Conservation (phyloP, 2,329 filamentous ascomycete genomes). For the Ophiostoma pallidulum region DNA sequence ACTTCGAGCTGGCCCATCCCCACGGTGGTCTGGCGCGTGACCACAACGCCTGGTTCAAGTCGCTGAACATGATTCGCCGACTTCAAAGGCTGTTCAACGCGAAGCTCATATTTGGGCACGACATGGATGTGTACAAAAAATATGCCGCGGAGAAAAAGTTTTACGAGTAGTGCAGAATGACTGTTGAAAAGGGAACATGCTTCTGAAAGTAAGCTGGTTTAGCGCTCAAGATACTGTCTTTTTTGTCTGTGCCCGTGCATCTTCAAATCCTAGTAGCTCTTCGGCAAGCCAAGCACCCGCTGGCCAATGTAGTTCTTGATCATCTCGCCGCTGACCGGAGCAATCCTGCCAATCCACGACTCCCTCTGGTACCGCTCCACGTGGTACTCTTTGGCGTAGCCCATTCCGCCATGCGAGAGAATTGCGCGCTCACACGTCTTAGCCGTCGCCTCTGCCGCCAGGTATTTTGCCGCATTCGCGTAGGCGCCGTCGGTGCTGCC, state of each 20-base stretch:
- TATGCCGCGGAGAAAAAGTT: neutral
- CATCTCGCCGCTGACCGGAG: constrained; percentile 61
- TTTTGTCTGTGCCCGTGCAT: too few relatives aligned
- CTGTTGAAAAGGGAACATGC: too few relatives aligned
- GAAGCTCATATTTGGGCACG: constrained; percentile 6
- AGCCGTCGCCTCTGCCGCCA: constrained; percentile 56
- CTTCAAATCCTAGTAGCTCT: constrained; percentile 56
- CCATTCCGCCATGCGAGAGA: constrained; percentile 52
- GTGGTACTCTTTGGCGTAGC: constrained; percentile 55
- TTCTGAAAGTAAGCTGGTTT: too few relatives aligned
- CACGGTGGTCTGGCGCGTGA: constrained; percentile 9
- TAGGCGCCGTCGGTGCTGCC: constrained; percentile 3
- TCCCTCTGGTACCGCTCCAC: constrained; percentile 56
- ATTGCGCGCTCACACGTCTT: constrained; percentile 52
- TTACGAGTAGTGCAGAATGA: too few relatives aligned
- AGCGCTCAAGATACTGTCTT: too few relatives aligned
- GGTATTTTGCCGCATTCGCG: constrained; percentile 57
- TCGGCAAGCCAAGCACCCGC: constrained; percentile 55
- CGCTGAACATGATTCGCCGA: constrained; percentile 5
- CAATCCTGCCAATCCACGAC: constrained; percentile 53
- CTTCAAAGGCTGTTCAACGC: constrained; percentile 9
- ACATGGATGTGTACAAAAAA: constrained; percentile 2
- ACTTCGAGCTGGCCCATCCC: constrained; percentile 9
- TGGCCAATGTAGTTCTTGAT: constrained; percentile 65
- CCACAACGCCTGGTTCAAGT: constrained; percentile 12